Conservation (phyloP, 75 land plant species). For the Sequoia sempervirens region DNA sequence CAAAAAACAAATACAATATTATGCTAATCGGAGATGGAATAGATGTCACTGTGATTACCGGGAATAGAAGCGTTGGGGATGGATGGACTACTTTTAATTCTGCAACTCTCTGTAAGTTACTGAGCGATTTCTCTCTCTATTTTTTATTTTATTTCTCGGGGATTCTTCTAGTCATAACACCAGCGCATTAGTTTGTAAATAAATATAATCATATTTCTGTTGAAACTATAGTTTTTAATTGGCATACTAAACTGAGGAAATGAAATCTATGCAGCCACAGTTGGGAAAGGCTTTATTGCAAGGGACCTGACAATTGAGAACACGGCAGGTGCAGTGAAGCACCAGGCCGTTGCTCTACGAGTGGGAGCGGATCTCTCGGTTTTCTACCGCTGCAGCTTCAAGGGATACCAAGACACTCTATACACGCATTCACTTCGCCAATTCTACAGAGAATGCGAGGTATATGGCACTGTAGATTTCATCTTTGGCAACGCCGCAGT, state of each 20-base stretch:
- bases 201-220: too few species aligned
- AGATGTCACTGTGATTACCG: conserved; percentile 60
- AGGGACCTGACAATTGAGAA: conserved; percentile 44
- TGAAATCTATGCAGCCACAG: conserved; percentile 24
- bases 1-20: conserved; percentile 40
- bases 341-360: conserved; percentile 64
- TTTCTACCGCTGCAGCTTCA: conserved; percentile 42
- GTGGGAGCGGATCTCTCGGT: conserved; percentile 43
- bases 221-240: too few species aligned
- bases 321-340: conserved; percentile 59
- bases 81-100: conserved; percentile 76
- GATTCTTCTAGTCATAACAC: too few species aligned
- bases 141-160: too few species aligned
- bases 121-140: too few species aligned
- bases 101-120: conserved; percentile 65
- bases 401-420: conserved; percentile 70
- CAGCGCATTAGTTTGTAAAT: too few species aligned
- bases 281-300: conserved; percentile 44
- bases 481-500: conserved; percentile 72
- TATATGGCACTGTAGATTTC: conserved; percentile 71
- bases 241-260: too few species aligned
- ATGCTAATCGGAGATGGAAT: conserved; percentile 68
- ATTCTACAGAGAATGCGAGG: conserved; percentile 63
- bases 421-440: conserved; percentile 60
- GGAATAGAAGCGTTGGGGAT: conserved; percentile 45